These are phyloP conservation scores for Haplosporangium gracile DNA, from an alignment of 192 early-diverging fungal species.

Conservation along the genomic window DNA sequence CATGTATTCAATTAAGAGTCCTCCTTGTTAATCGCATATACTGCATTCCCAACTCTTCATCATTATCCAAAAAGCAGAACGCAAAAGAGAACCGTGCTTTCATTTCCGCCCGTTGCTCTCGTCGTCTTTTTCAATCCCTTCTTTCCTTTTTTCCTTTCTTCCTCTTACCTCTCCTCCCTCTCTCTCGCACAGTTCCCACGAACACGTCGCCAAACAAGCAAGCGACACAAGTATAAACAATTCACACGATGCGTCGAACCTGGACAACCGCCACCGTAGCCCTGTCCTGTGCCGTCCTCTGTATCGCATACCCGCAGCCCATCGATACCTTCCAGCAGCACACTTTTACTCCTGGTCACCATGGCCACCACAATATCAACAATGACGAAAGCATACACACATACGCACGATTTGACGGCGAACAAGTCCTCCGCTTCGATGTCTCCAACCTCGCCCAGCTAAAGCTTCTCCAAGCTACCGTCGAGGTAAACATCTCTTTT, in stretches of 20 bases:
- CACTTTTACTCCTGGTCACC: conserved; percentile 1
- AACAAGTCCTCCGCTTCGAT: conserved; percentile 36
- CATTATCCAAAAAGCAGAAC: neutral
- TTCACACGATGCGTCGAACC: conserved; percentile 10
- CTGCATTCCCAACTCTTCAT: neutral
- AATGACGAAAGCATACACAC: neutral
- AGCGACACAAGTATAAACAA: neutral
- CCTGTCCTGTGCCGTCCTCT: conserved; percentile 20
- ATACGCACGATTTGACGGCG: conserved; percentile 42
- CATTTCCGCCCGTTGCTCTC: conserved; percentile 2
- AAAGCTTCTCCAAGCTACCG: conserved; percentile 20
- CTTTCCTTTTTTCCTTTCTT: neutral
- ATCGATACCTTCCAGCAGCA: conserved; percentile 3
- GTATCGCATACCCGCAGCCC: conserved; percentile 24
- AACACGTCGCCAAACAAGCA: neutral
- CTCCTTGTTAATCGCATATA: neutral
- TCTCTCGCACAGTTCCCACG: neutral
- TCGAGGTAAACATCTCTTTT: conserved; percentile 26
- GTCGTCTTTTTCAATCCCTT: neutral
- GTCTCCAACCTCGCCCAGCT: conserved; percentile 30
- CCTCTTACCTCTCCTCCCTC: too few relatives aligned
- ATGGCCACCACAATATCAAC: neutral
- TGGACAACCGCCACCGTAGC: conserved; percentile 24
- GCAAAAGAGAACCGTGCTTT: neutral
- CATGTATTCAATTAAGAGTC: neutral